Base-by-base conservation (phyloP, 1,139 yeast genomes). In the Taphrina flavorubra region DNA sequence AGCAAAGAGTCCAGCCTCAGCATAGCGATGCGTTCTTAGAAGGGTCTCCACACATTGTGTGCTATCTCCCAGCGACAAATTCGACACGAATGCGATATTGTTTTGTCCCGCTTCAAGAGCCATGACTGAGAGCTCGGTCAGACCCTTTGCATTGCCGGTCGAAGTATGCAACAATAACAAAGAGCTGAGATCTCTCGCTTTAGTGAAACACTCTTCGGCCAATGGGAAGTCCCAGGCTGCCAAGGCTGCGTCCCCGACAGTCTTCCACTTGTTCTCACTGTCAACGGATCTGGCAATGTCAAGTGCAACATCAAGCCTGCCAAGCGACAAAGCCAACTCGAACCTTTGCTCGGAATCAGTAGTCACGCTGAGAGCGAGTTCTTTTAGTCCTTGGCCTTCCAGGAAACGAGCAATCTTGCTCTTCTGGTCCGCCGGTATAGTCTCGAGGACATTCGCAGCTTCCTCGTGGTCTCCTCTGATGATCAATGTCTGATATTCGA, bases 401-500 rank as follows among this genome's bases (percentile, higher is more conserved):
- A 94, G 85, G 80, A 94, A 95, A 77, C 97, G 86, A 6, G 98
- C 88, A 75, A 94, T 86, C 78, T 91, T 92, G 74, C 87, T 83
- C 74, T 86, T 82, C 76, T 95, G 97, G 42, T 82, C 83, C 76
- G 81, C 87, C 73, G 85, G 88, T 77, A 89, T 84, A 59, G 84
- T 83, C 61, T 85, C 86, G 61, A 92, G 82, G 70, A 92, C 83
- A 71, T 83, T 83, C 55, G 85, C 87, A 16, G 94, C 89, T 69
- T 87, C 85, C 65, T 88, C 90, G 75, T 92, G 81, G 76, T 95
- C 98, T 65, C 97, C 98, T 78, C 99, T 87, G 81, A 94, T 83
- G 6, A 94, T 97, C 72, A 92, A 86, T 0, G 99, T 94, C 82
- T 94, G 98, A 79, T 92, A 92, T 80, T 92, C 98, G 73, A 94